Conservation (phyloP, 208 protist species). For the Herpetomonas samuelpessoai region DNA sequence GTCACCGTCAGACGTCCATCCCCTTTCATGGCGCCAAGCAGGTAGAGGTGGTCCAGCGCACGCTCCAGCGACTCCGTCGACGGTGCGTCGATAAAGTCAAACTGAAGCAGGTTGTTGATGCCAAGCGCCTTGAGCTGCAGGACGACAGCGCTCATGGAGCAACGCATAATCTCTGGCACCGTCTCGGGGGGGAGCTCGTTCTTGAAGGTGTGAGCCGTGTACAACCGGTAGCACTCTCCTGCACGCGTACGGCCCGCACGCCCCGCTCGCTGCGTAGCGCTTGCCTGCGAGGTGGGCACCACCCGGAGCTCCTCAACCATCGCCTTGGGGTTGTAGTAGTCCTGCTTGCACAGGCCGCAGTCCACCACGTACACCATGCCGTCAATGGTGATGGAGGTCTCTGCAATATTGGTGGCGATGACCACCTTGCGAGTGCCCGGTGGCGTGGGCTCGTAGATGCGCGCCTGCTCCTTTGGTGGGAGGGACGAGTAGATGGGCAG, state of each 20-base stretch:
- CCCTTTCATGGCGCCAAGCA: slow-evolving; percentile 98
- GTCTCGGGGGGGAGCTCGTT: slow-evolving; percentile 94
- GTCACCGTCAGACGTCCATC: slow-evolving; percentile 96
- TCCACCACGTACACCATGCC: slow-evolving; percentile 99
- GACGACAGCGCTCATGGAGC: slow-evolving; percentile 95
- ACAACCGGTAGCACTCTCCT: slow-evolving; percentile 97
- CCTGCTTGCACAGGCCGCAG: slow-evolving; percentile 97
- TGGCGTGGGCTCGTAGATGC: slow-evolving; percentile 98
- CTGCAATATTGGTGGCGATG: slow-evolving; percentile 99
- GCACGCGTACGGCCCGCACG: slow-evolving; percentile 93
- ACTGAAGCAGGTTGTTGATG: slow-evolving; percentile 96
- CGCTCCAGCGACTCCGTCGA: slow-evolving; percentile 96
- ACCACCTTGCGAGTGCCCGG: slow-evolving; percentile 93
- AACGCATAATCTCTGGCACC: slow-evolving; percentile 97
- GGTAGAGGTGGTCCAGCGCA: slow-evolving; percentile 97
- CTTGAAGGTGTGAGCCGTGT: slow-evolving; percentile 93
- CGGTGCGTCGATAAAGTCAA: slow-evolving; percentile 98
- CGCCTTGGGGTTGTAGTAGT: slow-evolving; percentile 95
- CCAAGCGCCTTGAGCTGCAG: slow-evolving; percentile 97
- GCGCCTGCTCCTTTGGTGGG: slow-evolving; percentile 96
- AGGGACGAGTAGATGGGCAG: slow-evolving; percentile 98
- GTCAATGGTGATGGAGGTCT: slow-evolving; percentile 99
- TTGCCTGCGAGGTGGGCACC: slow-evolving; percentile 95
- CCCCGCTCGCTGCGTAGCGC: slow-evolving; percentile 94
- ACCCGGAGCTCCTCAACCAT: slow-evolving; percentile 97